Evolutionary conservation across 2,329 filamentous ascomycete genomes (phyloP).

Genomic region (Nigrograna mackinnonii): DNA sequence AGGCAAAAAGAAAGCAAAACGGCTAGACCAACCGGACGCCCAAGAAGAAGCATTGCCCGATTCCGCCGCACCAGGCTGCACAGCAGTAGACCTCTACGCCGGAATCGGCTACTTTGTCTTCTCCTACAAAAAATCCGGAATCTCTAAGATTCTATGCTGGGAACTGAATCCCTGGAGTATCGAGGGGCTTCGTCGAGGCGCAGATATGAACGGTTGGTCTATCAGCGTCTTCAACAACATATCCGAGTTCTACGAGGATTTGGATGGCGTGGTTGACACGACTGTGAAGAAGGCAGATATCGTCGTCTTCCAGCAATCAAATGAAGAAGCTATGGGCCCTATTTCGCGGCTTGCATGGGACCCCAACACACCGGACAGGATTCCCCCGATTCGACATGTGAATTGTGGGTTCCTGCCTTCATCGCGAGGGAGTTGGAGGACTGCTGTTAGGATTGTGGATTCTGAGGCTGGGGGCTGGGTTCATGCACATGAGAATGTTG

Average conservation of each 20-base stretch:
- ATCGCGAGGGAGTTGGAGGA: conserved; percentile 53
- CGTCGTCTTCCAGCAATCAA: conserved; percentile 46
- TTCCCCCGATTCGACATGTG: conserved; percentile 53
- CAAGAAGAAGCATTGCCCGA: neutral
- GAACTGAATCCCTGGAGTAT: conserved; percentile 72
- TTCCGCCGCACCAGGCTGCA: conserved; percentile 7
- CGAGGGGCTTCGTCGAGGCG: conserved; percentile 49
- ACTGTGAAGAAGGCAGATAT: conserved; percentile 17
- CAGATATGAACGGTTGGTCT: conserved; percentile 44
- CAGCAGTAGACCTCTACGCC: conserved; percentile 78
- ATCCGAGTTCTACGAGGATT: too few species aligned
- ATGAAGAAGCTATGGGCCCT: conserved; percentile 35
- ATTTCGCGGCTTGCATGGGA: conserved; percentile 13
- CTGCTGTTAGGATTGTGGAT: conserved; percentile 54
- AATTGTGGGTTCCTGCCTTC: conserved; percentile 63
- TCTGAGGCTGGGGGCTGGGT: conserved; percentile 55
- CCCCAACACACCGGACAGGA: neutral
- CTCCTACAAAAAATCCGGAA: conserved; percentile 73
- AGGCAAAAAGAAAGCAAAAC: conserved; percentile 15
- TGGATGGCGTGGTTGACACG: conserved; percentile 2
- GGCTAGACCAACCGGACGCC: neutral
- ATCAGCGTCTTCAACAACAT: conserved; percentile 10
- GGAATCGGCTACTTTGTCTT: conserved; percentile 96
- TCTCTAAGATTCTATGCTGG: conserved; percentile 77
- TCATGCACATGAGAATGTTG: conserved; percentile 65